phyloP scores from a whole-genome alignment of 2,329 filamentous ascomycete species.

The Didymella exigua region DNA sequence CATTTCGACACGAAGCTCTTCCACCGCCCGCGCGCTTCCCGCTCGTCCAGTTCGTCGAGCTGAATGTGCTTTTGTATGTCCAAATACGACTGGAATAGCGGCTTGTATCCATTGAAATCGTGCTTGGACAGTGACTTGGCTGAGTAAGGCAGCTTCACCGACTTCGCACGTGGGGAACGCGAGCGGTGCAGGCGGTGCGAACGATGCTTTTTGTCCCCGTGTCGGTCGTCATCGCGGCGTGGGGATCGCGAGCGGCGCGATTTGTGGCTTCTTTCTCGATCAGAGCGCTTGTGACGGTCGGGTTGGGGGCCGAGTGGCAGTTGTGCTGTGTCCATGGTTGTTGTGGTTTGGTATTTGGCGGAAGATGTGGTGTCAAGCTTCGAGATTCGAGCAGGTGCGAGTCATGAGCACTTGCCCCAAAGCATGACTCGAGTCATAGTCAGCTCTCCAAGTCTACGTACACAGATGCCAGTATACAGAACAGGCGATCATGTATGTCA shows the following conservation, averaged over 20 bases:
- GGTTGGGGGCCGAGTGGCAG: not conserved
- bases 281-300: slow-evolving; percentile 6
- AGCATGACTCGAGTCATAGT: not conserved
- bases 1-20: slow-evolving; percentile 92
- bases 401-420: not conserved
- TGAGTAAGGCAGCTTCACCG: slow-evolving; percentile 64
- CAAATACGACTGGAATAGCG: slow-evolving; percentile 82
- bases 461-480: not conserved
- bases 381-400: not conserved
- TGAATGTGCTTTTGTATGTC: slow-evolving; percentile 82
- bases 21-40: slow-evolving; percentile 84
- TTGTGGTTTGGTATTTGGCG: slow-evolving; percentile 1
- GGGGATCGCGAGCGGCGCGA: slow-evolving; percentile 46
- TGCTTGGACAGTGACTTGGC: slow-evolving; percentile 70
- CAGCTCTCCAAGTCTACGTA: not conserved
- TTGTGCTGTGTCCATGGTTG: slow-evolving; percentile 3
- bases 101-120: slow-evolving; percentile 69
- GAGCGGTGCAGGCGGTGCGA: slow-evolving; percentile 28
- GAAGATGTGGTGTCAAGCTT: slow-evolving; percentile 12
- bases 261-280: slow-evolving; percentile 36
- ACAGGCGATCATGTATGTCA: not conserved
- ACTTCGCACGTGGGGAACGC: slow-evolving; percentile 35
- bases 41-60: slow-evolving; percentile 70
- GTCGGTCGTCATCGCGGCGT: slow-evolving; percentile 30
- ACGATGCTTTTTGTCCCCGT: slow-evolving; percentile 29